Evolutionary conservation across 495 filamentous ascomycete species (phyloP), one percentile per base, ranked within the genome.

Genomic region (Tricharina praecox): DNA sequence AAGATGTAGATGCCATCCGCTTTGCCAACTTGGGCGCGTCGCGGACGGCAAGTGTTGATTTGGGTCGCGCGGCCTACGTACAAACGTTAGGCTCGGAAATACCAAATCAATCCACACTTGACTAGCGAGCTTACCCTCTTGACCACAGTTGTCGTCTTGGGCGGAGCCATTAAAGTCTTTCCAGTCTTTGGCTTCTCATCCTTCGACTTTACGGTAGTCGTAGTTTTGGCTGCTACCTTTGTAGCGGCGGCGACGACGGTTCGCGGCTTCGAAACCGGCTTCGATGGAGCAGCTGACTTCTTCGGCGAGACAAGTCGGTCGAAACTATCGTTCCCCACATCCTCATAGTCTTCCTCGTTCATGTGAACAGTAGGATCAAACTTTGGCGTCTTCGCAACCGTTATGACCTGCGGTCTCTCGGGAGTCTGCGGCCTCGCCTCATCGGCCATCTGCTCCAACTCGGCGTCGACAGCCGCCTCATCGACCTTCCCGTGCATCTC

Each of bases 311-410:
- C 26, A 13, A 15, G 43, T n/a, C 10, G 43, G 1, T 33, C 30
- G n/a, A 46, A 33, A 3, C 28, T 46, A 19, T 46, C 43, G 20
- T 43, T 16, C 15, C 13, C 41, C 4, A 13, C 18, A n/a, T 46
- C 43, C 10, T 33, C 18, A 34, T 11, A 24, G 10, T 37, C 45
- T 20, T 19, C 30, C n/a, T 39, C 46, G 18, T 28, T 41, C 24
- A 18, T 21, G 35, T 50, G 48, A 11, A 44, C 26, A 4, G 40
- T 39, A 19, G 48, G 39, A n/a, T 50, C 30, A 34, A 50, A 50
- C 23, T 50, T 50, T 1, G 48, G 48, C 3, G 48, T 50, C 24
- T 50, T 50, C 18, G 23, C 37, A 18, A 33, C 25, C 43, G 5
- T 46, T 7, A 34, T 8, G n/a, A 26, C 19, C 43, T 46, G 43